Conservation (phyloP, 73 alveolate genomes). For the Paramecium tetraurelia region DNA sequence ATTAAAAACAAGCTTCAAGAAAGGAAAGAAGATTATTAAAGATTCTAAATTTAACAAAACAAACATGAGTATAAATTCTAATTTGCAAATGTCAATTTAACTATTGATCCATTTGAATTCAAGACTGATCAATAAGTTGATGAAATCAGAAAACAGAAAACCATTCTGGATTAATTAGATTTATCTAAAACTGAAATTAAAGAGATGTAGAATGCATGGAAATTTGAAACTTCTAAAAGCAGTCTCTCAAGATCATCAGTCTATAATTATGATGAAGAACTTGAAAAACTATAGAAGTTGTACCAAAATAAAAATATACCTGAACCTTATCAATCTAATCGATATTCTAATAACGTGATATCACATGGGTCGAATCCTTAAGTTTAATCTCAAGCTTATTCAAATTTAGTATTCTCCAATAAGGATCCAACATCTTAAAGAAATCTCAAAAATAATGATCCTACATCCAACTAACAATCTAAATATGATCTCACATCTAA, state of each 20-base stretch:
- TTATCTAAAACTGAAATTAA: neutral
- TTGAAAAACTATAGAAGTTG: neutral
- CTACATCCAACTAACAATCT: neutral
- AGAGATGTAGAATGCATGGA: constrained; percentile 20
- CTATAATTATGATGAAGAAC: neutral
- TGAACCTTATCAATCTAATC: neutral
- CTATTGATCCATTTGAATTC: constrained; percentile 6
- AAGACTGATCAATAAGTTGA: neutral
- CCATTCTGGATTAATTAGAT: neutral
- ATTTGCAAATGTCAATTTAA: neutral
- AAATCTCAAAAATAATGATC: neutral
- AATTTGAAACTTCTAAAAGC: neutral
- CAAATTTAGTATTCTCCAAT: neutral
- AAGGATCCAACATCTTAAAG: neutral
- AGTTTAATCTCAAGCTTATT: neutral
- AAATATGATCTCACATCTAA: neutral
- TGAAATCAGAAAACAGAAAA: neutral
- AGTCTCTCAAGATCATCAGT: neutral
- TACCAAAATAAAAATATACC: neutral
- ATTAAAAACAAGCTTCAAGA: neutral
- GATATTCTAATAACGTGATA: neutral
- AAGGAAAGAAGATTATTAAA: neutral
- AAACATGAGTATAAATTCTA: neutral
- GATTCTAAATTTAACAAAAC: neutral
- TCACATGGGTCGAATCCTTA: neutral